Base-by-base conservation (phyloP, 2,329 filamentous ascomycete species). In the Sarocladium strictum region DNA sequence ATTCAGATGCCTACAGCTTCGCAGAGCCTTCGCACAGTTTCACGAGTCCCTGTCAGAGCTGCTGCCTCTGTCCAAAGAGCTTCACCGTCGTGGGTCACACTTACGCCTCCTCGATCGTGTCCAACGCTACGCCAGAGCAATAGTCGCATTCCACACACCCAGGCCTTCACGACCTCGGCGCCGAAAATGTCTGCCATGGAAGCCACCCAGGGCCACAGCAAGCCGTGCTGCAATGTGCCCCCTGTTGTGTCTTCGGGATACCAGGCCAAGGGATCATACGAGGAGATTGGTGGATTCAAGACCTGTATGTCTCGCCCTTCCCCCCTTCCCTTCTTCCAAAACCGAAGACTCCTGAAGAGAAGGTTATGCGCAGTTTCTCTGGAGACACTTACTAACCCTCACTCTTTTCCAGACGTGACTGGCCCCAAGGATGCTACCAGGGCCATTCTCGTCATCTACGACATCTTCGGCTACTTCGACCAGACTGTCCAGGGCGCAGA, bases 401-500 rank as follows among this genome's bases (percentile, higher is more conserved):
- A 9, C 41, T 15, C n/a, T 54, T 2, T n/a, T n/a, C 15, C 23
- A 70, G 78, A 82, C 58, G 72, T 78, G 51, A 76, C 73, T 9
- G 74, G 76, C 24, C 71, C 78, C 29, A 63, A 69, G 17, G 68
- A 74, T 52, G 74, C 77, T 19, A 74, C 67, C 54, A 85, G 81
- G 69, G 86, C 79, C 53, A 75, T 89, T 55, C 68, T 89, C 55
- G 68, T 77, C 58, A 77, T 87, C 65, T 84, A 73, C 66, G 85
- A 89, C 68, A 85, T 87, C 66, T 87, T 87, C 63, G 84, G 85
- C 62, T 84, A 85, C 78, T 87, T 80, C 64, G 79, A 81, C 23
- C 86, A 89, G 69, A 85, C 85, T 2, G 58, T 88, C 11, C 85
- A 89, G 67, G 86, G 85, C 23, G 83, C 84, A 58, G 86, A 90